Base-by-base conservation (phyloP, 140 eudicot species). In the Cichorium intybus region DNA sequence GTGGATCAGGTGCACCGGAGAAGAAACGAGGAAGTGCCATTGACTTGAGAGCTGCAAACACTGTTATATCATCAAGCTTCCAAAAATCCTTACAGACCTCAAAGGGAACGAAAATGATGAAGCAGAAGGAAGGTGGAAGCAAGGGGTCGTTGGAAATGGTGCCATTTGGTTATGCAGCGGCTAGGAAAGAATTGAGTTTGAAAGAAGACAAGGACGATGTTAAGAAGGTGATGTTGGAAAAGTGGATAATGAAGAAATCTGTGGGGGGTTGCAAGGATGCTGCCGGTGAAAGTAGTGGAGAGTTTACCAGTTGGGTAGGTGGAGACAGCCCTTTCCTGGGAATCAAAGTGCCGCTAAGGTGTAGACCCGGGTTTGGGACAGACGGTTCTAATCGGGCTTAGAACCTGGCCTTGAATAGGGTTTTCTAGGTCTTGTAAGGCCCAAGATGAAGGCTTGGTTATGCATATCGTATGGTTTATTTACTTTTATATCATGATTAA, bases 121-220 rank as follows among this genome's bases (percentile, higher is more conserved):
- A 73, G 52, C n/a, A n/a, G n/a, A 75, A 80, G 66, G 50, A 62
- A 24, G 43, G 55, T 15, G 68, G 41, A 41, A 7, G 56, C 28
- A 43, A 21, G 21, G 72, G 63, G 3, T 17, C 47, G 16, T 14
- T 55, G 46, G 49, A 79, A 55, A 39, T 81, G 39, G 70, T 76
- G 76, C 86, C 82, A 1, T 81, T 79, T 7, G 86, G 81, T 53
- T 81, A 75, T 52, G 91, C 79, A 55, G 87, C 85, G 50, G 85
- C 91, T 6, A 72, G 68, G 63, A 70, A 83, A 46, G 60, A 77
- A 50, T 73, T 78, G 3, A 59, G 18, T 20, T 83, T 80, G 69
- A 87, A 90, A 27, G 77, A 69, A 58, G 49, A 37, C 12, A 28
- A 8, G 14, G 43, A 35, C 8, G 62, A 24, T 10, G 24, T 15